These are phyloP conservation scores for Eremochloa ophiuroides DNA, from an alignment of 176 grass and related monocot species.

Conservation along the genomic window DNA sequence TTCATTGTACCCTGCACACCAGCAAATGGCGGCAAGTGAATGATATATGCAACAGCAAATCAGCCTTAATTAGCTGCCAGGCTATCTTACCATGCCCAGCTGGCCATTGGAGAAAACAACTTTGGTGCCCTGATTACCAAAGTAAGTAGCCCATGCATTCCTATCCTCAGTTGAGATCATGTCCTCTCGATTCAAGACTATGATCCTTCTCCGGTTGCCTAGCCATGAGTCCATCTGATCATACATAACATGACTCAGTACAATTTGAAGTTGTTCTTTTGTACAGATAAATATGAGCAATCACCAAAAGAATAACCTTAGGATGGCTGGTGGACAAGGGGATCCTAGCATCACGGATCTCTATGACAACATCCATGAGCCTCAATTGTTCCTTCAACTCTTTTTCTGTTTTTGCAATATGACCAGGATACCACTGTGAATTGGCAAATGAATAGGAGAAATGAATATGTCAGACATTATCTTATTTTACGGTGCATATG, in stretches of 20 bases:
- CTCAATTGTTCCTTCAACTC: conserved; percentile 87
- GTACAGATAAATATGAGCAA: conserved; percentile 9
- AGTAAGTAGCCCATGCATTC: conserved; percentile 91
- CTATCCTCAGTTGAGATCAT: conserved; percentile 84
- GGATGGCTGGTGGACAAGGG: conserved; percentile 93
- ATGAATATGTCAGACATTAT: background rate
- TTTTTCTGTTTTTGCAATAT: conserved; percentile 99
- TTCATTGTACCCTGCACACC: conserved; percentile 85
- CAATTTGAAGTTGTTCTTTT: background rate
- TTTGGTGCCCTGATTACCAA: conserved; percentile 75
- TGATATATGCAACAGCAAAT: background rate
- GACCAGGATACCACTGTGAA: conserved; percentile 97
- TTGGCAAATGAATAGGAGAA: conserved; percentile 3
- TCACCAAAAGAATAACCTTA: conserved; percentile 46
- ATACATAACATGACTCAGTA: conserved; percentile 19
- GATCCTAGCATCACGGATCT: conserved; percentile 90
- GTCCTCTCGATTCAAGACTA: conserved; percentile 96
- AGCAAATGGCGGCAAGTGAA: background rate
- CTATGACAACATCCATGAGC: conserved; percentile 98
- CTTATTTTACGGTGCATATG: background rate
- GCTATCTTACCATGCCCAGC: conserved; percentile 81
- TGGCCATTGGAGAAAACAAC: conserved; percentile 89
- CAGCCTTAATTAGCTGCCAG: background rate
- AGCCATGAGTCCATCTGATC: conserved; percentile 93
- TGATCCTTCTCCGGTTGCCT: conserved; percentile 75